Base-by-base conservation (phyloP, 306 rosid genomes). In the Cucurbita ficifolia region DNA sequence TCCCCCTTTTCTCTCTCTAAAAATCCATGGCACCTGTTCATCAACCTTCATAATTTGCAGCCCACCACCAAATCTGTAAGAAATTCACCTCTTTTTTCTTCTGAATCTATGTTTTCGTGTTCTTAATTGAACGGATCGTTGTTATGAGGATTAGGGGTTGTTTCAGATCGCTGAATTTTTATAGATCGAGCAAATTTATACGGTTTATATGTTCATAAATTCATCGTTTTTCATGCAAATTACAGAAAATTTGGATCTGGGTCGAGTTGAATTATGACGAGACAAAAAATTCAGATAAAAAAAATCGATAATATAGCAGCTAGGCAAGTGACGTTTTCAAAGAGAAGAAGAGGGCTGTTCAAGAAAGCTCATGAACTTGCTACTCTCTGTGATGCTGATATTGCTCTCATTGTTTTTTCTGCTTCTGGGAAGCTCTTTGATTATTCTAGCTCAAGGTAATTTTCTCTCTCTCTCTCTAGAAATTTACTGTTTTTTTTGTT, bases 371-470 rank as follows among this genome's bases (percentile, higher is more conserved):
- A 64, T 64, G 71, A 64, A 64, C 18, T 64, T 3, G 50, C 71
- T 5, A 64, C 71, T 64, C 71, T 64, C 8, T 64, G 71, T 64
- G 71, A 64, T 64, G 71, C 71, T 64, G 71, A 64, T 64, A 39
- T 64, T 39, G 72, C 72, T 67, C 72, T 67, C 72, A 67, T 67
- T 67, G 72, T 67, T 21, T 67, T 67, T 67, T 67, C 72, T 67
- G 72, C 72, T 67, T 67, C 72, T 42, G 72, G 72, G 22, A 67
- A 67, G 54, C 72, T 67, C 7, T 67, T 19, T 67, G 72, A 67
- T n/a, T 67, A 67, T 48, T 67, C 72, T 10, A 43, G 19, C 52
- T 67, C 72, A 67, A 67, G 72, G 72, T 65, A 43, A 10, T 21
- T 43, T 7, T 45, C 6, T 61, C 7, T 35, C 5, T 65, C 72